Percentiles rank a stretch among this genome's conserved stretches.
These are phyloP conservation scores for Trichoderma sp. DNA, from an alignment of 2,329 filamentous ascomycete genomes.

Conservation along the genomic window DNA sequence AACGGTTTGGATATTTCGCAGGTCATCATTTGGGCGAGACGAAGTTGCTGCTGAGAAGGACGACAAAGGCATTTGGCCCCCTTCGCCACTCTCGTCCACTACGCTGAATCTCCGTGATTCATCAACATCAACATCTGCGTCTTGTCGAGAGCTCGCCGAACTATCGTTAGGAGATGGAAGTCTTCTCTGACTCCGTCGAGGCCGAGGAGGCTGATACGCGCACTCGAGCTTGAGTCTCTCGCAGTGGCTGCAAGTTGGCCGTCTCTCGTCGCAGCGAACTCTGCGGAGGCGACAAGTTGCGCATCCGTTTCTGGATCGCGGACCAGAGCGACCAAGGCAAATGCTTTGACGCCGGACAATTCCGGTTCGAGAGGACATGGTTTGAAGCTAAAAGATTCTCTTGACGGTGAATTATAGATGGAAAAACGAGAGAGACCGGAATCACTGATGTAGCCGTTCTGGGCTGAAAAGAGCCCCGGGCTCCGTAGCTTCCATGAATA, in stretches of 20 bases:
- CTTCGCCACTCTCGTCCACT: background rate
- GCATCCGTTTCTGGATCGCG: background rate
- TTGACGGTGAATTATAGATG: no score
- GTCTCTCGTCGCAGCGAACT: background rate
- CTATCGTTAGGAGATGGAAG: background rate
- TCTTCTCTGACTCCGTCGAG: background rate
- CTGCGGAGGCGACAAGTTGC: background rate
- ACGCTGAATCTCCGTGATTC: background rate
- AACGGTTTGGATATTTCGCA: background rate
- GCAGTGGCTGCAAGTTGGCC: background rate
- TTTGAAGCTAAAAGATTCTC: background rate
- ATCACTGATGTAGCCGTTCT: background rate
- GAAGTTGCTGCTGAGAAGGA: background rate
- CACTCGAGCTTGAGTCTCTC: conserved; percentile 1
- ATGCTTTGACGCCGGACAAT: background rate
- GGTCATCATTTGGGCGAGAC: background rate
- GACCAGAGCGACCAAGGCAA: background rate
- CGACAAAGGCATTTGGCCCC: background rate
- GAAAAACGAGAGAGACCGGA: background rate
- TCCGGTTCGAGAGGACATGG: background rate
- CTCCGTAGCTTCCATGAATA: background rate
- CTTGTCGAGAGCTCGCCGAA: background rate
- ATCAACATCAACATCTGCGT: background rate
- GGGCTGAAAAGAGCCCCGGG: background rate
- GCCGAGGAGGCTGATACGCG: background rate